These are phyloP conservation scores for Boletus vermiculosoides DNA, from an alignment of 768 basidiomycete genomes.

Conservation along the genomic window DNA sequence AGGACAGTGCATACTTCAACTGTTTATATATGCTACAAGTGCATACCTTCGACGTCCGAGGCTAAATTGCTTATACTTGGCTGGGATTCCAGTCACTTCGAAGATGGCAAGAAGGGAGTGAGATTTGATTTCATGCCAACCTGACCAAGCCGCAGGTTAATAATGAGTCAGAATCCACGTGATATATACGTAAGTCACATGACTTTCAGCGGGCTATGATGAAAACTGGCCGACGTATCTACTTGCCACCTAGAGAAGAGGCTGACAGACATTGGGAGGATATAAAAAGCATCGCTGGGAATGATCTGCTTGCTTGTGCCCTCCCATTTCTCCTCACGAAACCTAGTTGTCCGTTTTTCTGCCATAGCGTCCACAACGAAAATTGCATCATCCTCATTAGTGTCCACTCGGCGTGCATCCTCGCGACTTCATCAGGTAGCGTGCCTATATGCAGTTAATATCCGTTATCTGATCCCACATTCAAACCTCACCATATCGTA, in stretches of 20 bases:
- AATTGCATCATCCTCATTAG: conserved; percentile 7
- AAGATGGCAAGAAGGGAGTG: not conserved
- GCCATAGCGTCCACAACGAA: conserved; percentile 11
- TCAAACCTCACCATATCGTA: conserved; percentile 18
- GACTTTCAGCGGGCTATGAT: not conserved
- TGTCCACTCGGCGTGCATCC: conserved; percentile 7
- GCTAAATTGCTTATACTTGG: not conserved
- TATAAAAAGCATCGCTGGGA: conserved; percentile 17
- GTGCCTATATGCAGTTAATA: not conserved
- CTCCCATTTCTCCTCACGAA: conserved; percentile 8
- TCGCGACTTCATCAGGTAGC: conserved; percentile 29
- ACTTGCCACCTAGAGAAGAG: not conserved
- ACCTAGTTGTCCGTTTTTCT: conserved; percentile 8
- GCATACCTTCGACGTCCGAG: not conserved
- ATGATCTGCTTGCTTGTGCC: conserved; percentile 9
- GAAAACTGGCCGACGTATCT: not conserved
- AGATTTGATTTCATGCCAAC: not conserved
- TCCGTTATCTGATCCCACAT: conserved; percentile 4
- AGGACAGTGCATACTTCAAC: not conserved
- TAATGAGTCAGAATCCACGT: no score
- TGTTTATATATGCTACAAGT: not conserved
- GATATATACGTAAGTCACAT: no score
- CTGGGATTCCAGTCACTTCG: not conserved
- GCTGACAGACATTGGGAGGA: conserved; percentile 17
- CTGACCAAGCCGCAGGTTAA: no score